These are phyloP conservation scores for Colletotrichum caudatum DNA, from an alignment of 2,329 filamentous ascomycete species.

Conservation along the genomic window DNA sequence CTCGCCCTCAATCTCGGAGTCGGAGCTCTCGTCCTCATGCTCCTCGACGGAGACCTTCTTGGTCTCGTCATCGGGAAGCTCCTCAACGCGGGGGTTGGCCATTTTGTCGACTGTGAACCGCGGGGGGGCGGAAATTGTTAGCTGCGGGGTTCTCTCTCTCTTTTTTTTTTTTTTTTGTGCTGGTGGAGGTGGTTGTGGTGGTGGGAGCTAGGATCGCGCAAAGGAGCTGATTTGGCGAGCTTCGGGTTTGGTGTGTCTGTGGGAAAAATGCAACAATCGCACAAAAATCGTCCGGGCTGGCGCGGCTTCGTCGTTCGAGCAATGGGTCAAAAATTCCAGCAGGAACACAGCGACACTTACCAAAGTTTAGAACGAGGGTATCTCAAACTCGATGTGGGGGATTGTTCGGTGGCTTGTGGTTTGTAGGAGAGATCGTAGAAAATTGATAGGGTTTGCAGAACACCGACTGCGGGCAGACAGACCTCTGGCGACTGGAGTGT, in stretches of 20 bases:
- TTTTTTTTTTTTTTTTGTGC: neutral
- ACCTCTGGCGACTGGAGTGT: slow-evolving; percentile 51
- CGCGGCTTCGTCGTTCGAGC: slow-evolving; percentile 14
- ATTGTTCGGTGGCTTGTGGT: slow-evolving; percentile 39
- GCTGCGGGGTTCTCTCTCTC: slow-evolving; percentile 31
- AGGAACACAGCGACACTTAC: slow-evolving; percentile 48
- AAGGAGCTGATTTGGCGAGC: slow-evolving; percentile 39
- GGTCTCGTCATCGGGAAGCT: slow-evolving; percentile 91
- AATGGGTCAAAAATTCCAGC: slow-evolving; percentile 27
- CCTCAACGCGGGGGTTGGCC: slow-evolving; percentile 98
- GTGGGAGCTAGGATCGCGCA: slow-evolving; percentile 42
- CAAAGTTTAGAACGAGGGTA: slow-evolving; percentile 51
- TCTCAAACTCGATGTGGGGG: slow-evolving; percentile 29
- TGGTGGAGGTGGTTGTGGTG: slow-evolving; percentile 20
- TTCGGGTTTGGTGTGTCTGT: slow-evolving; percentile 22
- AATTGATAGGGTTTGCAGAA: slow-evolving; percentile 59
- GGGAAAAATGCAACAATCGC: slow-evolving; percentile 24
- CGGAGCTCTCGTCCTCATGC: slow-evolving; percentile 77
- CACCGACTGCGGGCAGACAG: slow-evolving; percentile 46
- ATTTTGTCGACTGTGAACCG: slow-evolving; percentile 67
- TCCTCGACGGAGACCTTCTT: slow-evolving; percentile 85
- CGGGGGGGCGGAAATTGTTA: slow-evolving; percentile 7
- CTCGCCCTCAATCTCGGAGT: slow-evolving; percentile 83
- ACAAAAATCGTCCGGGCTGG: slow-evolving; percentile 27
- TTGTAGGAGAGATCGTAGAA: slow-evolving; percentile 49